Evolutionary conservation across 2,329 filamentous ascomycete genomes (phyloP).

Genomic region (Scopulariopsis brevicaulis): DNA sequence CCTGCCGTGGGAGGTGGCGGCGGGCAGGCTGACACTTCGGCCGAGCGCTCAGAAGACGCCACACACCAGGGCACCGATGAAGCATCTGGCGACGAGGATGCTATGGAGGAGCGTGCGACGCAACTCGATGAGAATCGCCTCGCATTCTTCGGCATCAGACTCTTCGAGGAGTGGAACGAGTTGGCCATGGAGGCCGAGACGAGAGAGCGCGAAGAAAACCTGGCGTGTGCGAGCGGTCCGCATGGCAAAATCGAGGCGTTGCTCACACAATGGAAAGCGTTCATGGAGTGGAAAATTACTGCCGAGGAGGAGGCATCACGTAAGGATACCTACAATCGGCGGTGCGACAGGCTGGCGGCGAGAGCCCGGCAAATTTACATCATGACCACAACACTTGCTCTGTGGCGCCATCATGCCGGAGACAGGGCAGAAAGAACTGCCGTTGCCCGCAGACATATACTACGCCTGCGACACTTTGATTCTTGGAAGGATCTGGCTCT

Average conservation of each 20-base stretch:
- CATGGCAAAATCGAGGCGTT: background rate
- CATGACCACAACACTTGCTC: conserved; percentile 28
- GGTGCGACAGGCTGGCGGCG: conserved; percentile 25
- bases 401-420: conserved; percentile 53
- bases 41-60: background rate
- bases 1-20: background rate
- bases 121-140: background rate
- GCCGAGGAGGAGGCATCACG: conserved; percentile 5
- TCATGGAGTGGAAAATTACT: background rate
- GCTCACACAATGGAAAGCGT: background rate
- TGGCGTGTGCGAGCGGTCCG: background rate
- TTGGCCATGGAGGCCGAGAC: background rate
- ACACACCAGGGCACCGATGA: background rate
- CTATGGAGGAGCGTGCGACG: background rate
- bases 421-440: conserved; percentile 56
- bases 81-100: background rate
- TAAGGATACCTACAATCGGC: conserved; percentile 5
- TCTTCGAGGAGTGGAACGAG: background rate
- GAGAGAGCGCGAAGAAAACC: background rate
- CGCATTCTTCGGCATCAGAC: background rate
- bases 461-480: conserved; percentile 36
- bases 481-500: conserved; percentile 10
- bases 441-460: conserved; percentile 57
- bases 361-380: conserved; percentile 56
- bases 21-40: background rate